Evolutionary conservation across 2,329 filamentous ascomycete species (phyloP), one percentile per base, ranked within the genome.

Genomic region (Saccharata proteae): DNA sequence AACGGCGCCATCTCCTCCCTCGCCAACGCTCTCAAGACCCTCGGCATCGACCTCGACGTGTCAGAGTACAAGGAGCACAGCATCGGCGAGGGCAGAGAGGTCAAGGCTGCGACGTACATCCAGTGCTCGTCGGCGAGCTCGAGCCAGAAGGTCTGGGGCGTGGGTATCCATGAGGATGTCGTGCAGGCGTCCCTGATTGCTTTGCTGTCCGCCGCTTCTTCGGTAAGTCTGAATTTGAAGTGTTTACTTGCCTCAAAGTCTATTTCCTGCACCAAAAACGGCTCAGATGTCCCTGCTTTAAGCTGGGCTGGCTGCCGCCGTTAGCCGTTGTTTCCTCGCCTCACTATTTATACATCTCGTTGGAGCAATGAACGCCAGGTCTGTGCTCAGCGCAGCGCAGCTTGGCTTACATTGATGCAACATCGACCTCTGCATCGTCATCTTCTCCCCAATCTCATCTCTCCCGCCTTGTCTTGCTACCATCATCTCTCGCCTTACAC

Each of bases 41-140:
- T 96, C 19, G 82, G 83, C 36, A 78, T 96, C 40, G 78, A 92
- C 48, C 65, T 96, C 15, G 88, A 96, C 50, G 84, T 96, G 30
- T 73, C 77, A 26, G 84, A 94, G 55, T 96, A 96, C 66, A 93
- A 92, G 65, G 90, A 96, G 58, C 88, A 96, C 59, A 80, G 86
- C 16, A 85, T 96, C 44, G 84, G 84, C 42, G 66, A 69, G 30
- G 83, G 82, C 38, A 72, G 75, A 35, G 74, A 84, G 38, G 83
- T 88, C 43, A 92, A 92, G 64, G 88, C 88, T n/a, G 88, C 85
- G 2, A 83, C 86, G 2, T 96, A 92, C 52, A 93, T 96, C 41
- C 82, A 94, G 57, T 93, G 85, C 58, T 85, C 71, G 16, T 69
- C 76, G 13, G 59, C 70, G 4, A 74, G 71, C 27, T 77, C 67